These are phyloP conservation scores for Fusarium coicis DNA, from an alignment of 2,329 filamentous ascomycete genomes.

Conservation along the genomic window DNA sequence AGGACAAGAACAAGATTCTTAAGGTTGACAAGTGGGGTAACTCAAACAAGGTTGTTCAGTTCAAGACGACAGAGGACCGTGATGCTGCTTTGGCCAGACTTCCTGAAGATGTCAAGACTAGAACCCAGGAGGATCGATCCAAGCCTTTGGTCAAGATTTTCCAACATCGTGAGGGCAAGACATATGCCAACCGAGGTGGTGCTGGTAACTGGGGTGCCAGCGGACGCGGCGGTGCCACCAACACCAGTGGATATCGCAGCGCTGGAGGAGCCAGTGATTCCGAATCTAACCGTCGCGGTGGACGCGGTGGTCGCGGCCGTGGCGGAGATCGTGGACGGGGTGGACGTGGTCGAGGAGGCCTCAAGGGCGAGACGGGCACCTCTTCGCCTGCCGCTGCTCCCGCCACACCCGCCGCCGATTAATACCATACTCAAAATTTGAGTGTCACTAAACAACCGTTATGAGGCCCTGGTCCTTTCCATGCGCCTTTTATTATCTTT, in stretches of 20 bases:
- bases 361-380: constrained; percentile 68
- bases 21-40: constrained; percentile 82
- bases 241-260: constrained; percentile 83
- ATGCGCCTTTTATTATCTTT: constrained; percentile 29
- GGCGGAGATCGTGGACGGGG: constrained; percentile 68
- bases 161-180: constrained; percentile 71
- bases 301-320: constrained; percentile 67
- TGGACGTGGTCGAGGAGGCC: constrained; percentile 65
- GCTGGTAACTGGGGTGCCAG: constrained; percentile 75
- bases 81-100: constrained; percentile 81
- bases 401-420: constrained; percentile 60
- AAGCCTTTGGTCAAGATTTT: constrained; percentile 88
- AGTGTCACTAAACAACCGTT: constrained; percentile 25
- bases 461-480: constrained; percentile 24
- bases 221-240: constrained; percentile 67
- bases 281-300: constrained; percentile 66
- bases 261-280: constrained; percentile 80
- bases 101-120: constrained; percentile 79
- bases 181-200: constrained; percentile 69
- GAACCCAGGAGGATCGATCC: constrained; percentile 76
- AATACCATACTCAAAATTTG: constrained; percentile 28
- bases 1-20: constrained; percentile 83
- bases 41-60: constrained; percentile 87
- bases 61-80: constrained; percentile 82
- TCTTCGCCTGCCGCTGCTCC: constrained; percentile 64